Base-by-base conservation (phyloP, 805 yeast genomes). In the Ogataea philodendri region DNA sequence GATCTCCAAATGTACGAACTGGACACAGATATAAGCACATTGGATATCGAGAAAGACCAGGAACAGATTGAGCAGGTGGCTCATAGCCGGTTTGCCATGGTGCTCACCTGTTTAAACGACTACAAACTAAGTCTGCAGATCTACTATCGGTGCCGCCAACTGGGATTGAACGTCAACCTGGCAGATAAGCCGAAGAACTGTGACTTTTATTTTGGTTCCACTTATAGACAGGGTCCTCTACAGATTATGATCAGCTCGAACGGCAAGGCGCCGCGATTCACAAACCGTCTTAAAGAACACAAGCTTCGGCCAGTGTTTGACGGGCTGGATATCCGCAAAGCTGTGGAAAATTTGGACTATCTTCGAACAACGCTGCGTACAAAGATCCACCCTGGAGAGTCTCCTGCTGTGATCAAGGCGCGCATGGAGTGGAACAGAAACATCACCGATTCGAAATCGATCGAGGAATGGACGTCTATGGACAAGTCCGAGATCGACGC, bases 131-230 rank as follows among this genome's bases (percentile, higher is more conserved):
- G 85, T 21, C 64, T 70, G 15, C 59, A 62, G 44, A 76, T 85
- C 14, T 84, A 80, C 54, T 69, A 73, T 42, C 60, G 63, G 30
- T 65, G 73, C 43, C 60, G 66, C 42, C 48, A 57, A 32, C 48
- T 65, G 27, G 60, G 76, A 39, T 46, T 86, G 56, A 74, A 76
- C 16, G 86, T 83, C 15, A 85, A 85, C 52, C 80, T 84, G 24
- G 95, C 95, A 1, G 95, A 85, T 56, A 82, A 82, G 43, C 94
- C 95, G 3, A 72, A 74, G n/a, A 63, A 76, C 41, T 85, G 95
- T 63, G 95, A 85, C 58, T 85, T 84, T 59, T 85, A 84, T 62
- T 85, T 85, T 57, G 95, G 95, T 1, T 75, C 89, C 15, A 78
- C 81, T 64, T 78, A 75, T 56, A 70, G 84, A 51, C 74, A 74